A percentile compares a stretch with the other conserved stretches of the same genome.
Evolutionary conservation across 2,329 filamentous ascomycete genomes (phyloP).

Genomic region (Periglandula ipomoeae): DNA sequence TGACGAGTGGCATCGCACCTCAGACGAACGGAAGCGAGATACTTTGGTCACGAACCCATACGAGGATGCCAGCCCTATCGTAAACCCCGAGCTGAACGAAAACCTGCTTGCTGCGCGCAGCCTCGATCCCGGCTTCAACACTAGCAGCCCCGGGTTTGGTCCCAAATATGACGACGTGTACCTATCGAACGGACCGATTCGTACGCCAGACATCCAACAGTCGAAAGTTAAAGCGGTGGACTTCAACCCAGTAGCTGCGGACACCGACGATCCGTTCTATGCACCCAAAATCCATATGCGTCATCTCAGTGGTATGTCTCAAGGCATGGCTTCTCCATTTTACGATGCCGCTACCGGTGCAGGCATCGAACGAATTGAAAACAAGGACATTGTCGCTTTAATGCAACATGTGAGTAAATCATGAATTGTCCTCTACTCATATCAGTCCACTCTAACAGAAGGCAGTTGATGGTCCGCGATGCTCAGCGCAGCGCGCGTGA

Average conservation of each 20-base stretch:
- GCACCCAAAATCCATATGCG: conserved; percentile 47
- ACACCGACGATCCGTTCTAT: conserved; percentile 57
- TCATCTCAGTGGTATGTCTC: conserved; percentile 80
- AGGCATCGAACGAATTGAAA: conserved; percentile 86
- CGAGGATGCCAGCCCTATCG: conserved; percentile 54
- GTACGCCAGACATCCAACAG: conserved; percentile 39
- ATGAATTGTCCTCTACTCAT: background rate
- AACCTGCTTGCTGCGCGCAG: conserved; percentile 35
- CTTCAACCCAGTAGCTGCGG: conserved; percentile 38
- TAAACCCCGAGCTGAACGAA: conserved; percentile 42
- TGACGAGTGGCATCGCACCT: conserved; percentile 56
- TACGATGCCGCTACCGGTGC: conserved; percentile 84
- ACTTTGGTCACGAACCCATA: conserved; percentile 60
- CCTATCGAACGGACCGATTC: conserved; percentile 62
- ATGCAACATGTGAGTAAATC: conserved; percentile 75
- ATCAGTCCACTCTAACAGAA: conserved; percentile 15
- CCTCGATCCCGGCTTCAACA: conserved; percentile 36
- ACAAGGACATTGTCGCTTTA: conserved; percentile 89
- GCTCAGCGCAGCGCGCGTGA: conserved; percentile 93
- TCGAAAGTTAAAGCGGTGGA: conserved; percentile 47
- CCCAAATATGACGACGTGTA: conserved; percentile 79
- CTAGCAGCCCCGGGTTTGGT: conserved; percentile 47
- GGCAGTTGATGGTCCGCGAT: conserved; percentile 81
- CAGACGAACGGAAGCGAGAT: conserved; percentile 54
- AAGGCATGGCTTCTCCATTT: conserved; percentile 80